Conservation (phyloP, 495 filamentous ascomycete genomes). For the Penicillium simplicissimum region DNA sequence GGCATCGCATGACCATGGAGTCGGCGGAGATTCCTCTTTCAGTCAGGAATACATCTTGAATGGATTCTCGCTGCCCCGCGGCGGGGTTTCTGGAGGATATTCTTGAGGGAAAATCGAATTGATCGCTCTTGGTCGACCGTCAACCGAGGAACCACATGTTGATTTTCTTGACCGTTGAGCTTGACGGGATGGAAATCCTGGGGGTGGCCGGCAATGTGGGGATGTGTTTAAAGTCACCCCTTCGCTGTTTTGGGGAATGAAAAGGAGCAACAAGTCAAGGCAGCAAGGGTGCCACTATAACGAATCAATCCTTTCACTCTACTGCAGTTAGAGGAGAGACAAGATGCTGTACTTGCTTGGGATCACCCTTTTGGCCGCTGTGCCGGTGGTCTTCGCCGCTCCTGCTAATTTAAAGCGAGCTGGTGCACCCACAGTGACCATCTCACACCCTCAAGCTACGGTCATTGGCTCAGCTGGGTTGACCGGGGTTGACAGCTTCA, state of each 20-base stretch:
- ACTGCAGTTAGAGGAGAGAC: neutral
- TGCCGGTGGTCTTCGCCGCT: conserved; percentile 14
- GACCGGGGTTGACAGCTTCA: conserved; percentile 52
- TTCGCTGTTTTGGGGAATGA: neutral
- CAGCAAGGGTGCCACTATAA: neutral
- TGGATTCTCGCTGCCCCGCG: neutral
- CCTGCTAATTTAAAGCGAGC: conserved; percentile 26
- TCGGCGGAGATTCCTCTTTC: conserved; percentile 8
- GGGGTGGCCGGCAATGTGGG: neutral
- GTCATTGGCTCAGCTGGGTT: conserved; percentile 45
- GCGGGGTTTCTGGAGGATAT: neutral
- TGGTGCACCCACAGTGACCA: conserved; percentile 41
- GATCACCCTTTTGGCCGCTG: conserved; percentile 7
- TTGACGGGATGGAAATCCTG: neutral
- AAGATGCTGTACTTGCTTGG: conserved; percentile 12
- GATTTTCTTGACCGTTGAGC: neutral
- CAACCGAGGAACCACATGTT: conserved; percentile 16
- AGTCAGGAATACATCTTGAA: conserved; percentile 3
- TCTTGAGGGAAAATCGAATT: neutral
- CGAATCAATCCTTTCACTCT: neutral
- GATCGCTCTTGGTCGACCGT: neutral
- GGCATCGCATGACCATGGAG: conserved; percentile 4
- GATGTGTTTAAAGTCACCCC: conserved; percentile 5
- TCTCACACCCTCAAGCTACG: conserved; percentile 49
- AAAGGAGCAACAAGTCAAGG: neutral